Conservation (phyloP, 2,329 filamentous ascomycete genomes). For the Diaporthe citri region DNA sequence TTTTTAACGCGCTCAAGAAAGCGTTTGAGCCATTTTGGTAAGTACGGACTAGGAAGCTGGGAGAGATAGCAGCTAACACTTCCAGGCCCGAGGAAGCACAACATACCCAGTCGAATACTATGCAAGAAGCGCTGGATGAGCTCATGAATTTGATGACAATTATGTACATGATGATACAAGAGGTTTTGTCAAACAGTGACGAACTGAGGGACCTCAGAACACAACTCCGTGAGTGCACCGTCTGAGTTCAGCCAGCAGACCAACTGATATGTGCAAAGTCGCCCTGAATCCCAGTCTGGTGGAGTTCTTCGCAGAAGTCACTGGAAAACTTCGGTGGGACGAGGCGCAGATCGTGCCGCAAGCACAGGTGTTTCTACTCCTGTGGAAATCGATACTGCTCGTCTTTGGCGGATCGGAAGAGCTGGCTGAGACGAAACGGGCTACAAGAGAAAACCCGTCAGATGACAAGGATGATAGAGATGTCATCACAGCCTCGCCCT, state of each 20-base stretch:
- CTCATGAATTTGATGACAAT: conserved; percentile 74
- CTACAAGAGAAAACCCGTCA: conserved; percentile 71
- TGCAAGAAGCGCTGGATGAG: conserved; percentile 69
- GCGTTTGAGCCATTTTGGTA: conserved; percentile 68
- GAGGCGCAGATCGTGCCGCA: conserved; percentile 72
- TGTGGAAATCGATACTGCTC: conserved; percentile 93
- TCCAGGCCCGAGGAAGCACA: conserved; percentile 62
- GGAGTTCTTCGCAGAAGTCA: conserved; percentile 77
- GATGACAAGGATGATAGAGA: conserved; percentile 74
- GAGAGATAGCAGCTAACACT: not conserved
- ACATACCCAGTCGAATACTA: conserved; percentile 52
- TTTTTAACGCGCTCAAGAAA: conserved; percentile 64
- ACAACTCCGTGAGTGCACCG: conserved; percentile 62
- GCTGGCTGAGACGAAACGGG: conserved; percentile 79
- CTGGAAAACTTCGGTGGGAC: conserved; percentile 79
- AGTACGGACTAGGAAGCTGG: conserved; percentile 39
- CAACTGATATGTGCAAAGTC: conserved; percentile 54
- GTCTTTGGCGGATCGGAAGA: conserved; percentile 85
- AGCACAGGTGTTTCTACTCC: conserved; percentile 79
- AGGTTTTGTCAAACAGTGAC: conserved; percentile 64
- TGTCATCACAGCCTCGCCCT: conserved; percentile 90
- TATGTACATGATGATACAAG: conserved; percentile 71
- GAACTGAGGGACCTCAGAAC: conserved; percentile 60
- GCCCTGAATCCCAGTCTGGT: conserved; percentile 76
- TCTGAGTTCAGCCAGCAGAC: conserved; percentile 28